Percentiles rank a stretch among this genome's conserved stretches.
Conservation (phyloP, 768 basidiomycete species). For the Phallus indusiatus region DNA sequence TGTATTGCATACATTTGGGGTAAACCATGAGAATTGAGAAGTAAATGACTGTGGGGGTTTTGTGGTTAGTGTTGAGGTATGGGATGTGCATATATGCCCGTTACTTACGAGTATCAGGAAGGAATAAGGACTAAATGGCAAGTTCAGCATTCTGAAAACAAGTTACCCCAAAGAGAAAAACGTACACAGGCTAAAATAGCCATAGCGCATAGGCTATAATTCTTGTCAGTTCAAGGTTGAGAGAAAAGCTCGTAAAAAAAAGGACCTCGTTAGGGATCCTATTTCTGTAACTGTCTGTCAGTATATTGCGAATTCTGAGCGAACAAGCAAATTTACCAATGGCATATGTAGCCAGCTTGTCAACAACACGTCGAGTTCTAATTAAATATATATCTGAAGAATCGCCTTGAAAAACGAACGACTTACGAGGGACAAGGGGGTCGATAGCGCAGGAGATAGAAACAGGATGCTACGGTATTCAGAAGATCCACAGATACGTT, state of each 20-base stretch:
- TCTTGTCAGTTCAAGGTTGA: neutral
- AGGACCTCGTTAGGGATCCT: neutral
- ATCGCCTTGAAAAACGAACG: neutral
- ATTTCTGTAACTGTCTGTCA: neutral
- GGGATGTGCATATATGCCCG: neutral
- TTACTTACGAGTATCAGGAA: neutral
- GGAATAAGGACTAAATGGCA: neutral
- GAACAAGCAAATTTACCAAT: neutral
- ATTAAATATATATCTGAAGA: neutral
- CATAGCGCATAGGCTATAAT: neutral
- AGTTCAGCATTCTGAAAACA: neutral
- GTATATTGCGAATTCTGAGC: neutral
- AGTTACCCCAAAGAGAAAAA: neutral
- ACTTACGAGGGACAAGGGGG: neutral
- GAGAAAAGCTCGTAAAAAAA: neutral
- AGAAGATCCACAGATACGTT: neutral
- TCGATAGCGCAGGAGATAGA: neutral
- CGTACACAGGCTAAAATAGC: neutral
- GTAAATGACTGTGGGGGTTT: neutral
- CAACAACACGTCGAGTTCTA: neutral
- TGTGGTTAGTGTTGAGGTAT: neutral
- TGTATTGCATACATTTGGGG: neutral
- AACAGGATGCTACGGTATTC: neutral
- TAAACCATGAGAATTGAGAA: neutral
- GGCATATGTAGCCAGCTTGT: neutral